These are phyloP conservation scores for Termitomyces sp. DNA, from an alignment of 1,284 basidiomycete species.

Conservation along the genomic window DNA sequence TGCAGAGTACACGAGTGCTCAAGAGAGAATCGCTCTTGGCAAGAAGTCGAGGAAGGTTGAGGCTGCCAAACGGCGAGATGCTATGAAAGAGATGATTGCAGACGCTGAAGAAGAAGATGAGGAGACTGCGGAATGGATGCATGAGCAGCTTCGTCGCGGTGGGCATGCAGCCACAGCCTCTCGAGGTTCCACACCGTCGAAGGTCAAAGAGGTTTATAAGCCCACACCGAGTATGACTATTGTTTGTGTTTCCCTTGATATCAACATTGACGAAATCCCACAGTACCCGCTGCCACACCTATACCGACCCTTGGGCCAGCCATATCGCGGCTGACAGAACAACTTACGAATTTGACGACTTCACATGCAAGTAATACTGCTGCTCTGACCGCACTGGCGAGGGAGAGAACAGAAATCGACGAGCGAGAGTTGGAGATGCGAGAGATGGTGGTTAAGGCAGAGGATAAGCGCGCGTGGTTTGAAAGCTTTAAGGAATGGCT, in stretches of 20 bases:
- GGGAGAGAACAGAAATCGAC: conserved; percentile 70
- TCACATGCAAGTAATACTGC: conserved; percentile 68
- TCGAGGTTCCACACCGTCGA: conserved; percentile 21
- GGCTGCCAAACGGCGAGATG: conserved; percentile 63
- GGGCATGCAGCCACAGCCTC: conserved; percentile 40
- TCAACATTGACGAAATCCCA: conserved; percentile 14
- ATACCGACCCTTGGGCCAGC: conserved; percentile 56
- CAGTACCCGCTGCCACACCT: conserved; percentile 58
- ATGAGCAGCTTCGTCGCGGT: conserved; percentile 78
- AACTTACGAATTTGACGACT: conserved; percentile 61
- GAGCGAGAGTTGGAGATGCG: conserved; percentile 77
- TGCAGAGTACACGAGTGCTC: conserved; percentile 86
- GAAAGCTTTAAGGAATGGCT: conserved; percentile 81
- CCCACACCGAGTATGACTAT: conserved; percentile 65
- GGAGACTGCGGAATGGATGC: conserved; percentile 88
- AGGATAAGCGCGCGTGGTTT: conserved; percentile 86
- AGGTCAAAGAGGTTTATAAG: conserved; percentile 57
- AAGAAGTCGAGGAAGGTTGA: conserved; percentile 80
- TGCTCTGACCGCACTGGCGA: conserved; percentile 54
- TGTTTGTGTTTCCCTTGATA: background rate
- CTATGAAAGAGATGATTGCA: conserved; percentile 83
- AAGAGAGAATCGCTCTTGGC: conserved; percentile 82
- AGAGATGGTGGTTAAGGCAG: conserved; percentile 72
- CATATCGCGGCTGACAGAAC: conserved; percentile 53
- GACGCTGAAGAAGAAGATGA: conserved; percentile 86